Percentiles rank a stretch among this genome's conserved stretches.
phyloP scores from a whole-genome alignment of 2,329 filamentous ascomycete species.

The Xylaria sp. region DNA sequence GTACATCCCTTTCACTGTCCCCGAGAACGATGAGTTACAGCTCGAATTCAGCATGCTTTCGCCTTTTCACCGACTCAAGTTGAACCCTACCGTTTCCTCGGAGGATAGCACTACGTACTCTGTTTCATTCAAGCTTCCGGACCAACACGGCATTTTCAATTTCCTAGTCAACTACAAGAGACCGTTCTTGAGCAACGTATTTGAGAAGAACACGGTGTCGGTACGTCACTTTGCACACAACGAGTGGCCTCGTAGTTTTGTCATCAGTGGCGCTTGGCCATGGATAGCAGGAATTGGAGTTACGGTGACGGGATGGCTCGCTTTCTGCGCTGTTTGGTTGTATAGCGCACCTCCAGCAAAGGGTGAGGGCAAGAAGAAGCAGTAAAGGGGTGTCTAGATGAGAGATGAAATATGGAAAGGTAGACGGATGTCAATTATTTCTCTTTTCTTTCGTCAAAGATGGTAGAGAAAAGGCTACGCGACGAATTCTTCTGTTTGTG shows the following conservation, averaged over 20 bases:
- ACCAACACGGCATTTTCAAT: constrained; percentile 99
- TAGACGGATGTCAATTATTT: background rate
- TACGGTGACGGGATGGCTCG: constrained; percentile 85
- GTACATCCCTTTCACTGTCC: constrained; percentile 78
- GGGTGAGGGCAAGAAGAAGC: constrained; percentile 48
- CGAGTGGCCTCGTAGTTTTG: constrained; percentile 92
- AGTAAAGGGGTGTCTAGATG: constrained; percentile 34
- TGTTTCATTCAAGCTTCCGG: constrained; percentile 82
- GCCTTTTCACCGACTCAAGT: constrained; percentile 89
- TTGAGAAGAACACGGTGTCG: constrained; percentile 95
- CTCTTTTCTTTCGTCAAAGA: constrained; percentile 6
- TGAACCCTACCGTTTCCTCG: constrained; percentile 68
- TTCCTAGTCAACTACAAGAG: constrained; percentile 98
- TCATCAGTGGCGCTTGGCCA: constrained; percentile 91
- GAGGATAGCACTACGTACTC: constrained; percentile 78
- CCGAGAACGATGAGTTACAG: constrained; percentile 79
- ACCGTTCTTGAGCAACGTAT: constrained; percentile 86
- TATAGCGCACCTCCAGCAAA: constrained; percentile 65
- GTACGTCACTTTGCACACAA: constrained; percentile 97
- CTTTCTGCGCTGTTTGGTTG: constrained; percentile 89
- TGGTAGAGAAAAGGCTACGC: constrained; percentile 24
- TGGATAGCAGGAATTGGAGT: constrained; percentile 91
- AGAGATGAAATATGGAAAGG: constrained; percentile 6
- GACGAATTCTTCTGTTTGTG: constrained; percentile 25
- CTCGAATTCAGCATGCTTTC: constrained; percentile 99